Base-by-base conservation (phyloP, 805 yeast species). In the Kluyveromyces aestuarii region DNA sequence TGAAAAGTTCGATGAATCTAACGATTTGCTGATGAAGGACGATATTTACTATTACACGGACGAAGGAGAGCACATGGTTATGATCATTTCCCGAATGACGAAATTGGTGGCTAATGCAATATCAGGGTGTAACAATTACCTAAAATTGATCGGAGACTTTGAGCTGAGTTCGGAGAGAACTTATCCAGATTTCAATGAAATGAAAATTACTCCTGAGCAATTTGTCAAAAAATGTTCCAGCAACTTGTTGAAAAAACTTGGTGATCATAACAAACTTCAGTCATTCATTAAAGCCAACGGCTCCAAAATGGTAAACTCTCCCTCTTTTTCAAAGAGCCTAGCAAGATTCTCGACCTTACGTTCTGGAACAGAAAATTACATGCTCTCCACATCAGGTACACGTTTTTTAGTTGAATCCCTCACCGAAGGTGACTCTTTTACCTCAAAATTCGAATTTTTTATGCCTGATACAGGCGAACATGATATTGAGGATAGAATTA, bases 1-100 rank as follows among this genome's bases (percentile, higher is more conserved):
- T 41, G 82, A 73, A 42, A 66, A 64, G 36, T 49, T 53, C 25
- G 49, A 50, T 2, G 44, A 50, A 8, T 41, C 68, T 57, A 52
- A 46, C 17, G 54, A 53, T n/a, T 47, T 55, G 11, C 40, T 55
- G 27, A 56, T 59, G 27, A 51, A 64, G 57, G 60, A 61, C 51
- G 57, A 64, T 56, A 52, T 57, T 3, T 84, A 81, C 53, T 74
- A 71, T 49, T 81, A 80, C 57, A 78, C 89, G 0, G 71, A 71
- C 40, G 89, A 84, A 61, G 91, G 91, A 17, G 81, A 81, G 45
- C 74, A 73, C 13, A 71, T 85, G 60, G 78, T 82, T 45, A 74
- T 75, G 36, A 74, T 79, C 40, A 76, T 84, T 1, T 73, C 85
- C 2, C 74, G 74, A 52, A 80, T 83, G 80, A 70, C 85, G 21